phyloP scores from a whole-genome alignment of 2,329 filamentous ascomycete species.

The Tolypocladium cylindrosporum region DNA sequence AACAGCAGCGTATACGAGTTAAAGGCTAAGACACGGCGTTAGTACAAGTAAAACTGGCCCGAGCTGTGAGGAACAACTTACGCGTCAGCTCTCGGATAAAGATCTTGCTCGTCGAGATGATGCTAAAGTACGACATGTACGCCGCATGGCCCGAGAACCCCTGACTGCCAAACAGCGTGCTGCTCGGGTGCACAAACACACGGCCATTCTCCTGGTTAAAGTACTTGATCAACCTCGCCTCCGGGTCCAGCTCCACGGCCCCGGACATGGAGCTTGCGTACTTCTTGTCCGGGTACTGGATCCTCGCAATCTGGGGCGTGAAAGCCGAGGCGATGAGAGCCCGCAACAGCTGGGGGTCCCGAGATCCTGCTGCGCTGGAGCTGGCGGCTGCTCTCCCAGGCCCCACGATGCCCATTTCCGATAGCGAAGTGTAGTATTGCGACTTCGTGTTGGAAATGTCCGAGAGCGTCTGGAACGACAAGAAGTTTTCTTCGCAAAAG shows the following conservation, averaged over 20 bases:
- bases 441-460: conserved; percentile 81
- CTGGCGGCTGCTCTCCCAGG: conserved; percentile 21
- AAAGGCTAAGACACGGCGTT: conserved; percentile 48
- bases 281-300: conserved; percentile 92
- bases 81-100: conserved; percentile 87
- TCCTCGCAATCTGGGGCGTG: conserved; percentile 79
- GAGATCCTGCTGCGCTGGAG: conserved; percentile 15
- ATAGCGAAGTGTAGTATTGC: conserved; percentile 78
- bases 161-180: conserved; percentile 75
- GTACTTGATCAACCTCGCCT: conserved; percentile 86
- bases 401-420: conserved; percentile 72
- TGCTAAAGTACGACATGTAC: conserved; percentile 83
- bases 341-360: conserved; percentile 45
- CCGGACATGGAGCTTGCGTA: conserved; percentile 81
- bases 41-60: neutral
- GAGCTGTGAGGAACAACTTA: conserved; percentile 32
- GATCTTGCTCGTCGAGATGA: conserved; percentile 85
- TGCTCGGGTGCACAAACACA: conserved; percentile 88
- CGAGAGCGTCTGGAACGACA: conserved; percentile 71
- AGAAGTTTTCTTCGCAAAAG: conserved; percentile 80
- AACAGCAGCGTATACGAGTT: conserved; percentile 82
- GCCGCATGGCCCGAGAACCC: conserved; percentile 63
- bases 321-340: conserved; percentile 66
- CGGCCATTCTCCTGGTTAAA: conserved; percentile 77
- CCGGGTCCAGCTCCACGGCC: conserved; percentile 85